phyloP scores from a whole-genome alignment of 805 yeast species.

The Candida namnaoensis region DNA sequence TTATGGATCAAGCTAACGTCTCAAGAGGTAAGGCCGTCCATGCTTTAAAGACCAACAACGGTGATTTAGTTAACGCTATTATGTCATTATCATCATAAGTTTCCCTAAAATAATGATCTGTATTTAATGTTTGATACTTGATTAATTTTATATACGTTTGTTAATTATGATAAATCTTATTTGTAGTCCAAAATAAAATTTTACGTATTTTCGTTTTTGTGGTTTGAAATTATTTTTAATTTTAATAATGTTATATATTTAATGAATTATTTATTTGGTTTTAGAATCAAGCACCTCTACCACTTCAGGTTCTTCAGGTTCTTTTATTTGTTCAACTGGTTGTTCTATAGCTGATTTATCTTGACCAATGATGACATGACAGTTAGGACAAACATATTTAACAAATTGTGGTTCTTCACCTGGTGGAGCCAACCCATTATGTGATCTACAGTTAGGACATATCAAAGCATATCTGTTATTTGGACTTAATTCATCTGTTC shows the following conservation, averaged over 20 bases:
- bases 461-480: constrained; percentile 63
- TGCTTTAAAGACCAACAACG: constrained; percentile 81
- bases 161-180: no score
- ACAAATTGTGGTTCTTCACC: constrained; percentile 43
- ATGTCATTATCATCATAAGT: constrained; percentile 52
- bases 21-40: constrained; percentile 86
- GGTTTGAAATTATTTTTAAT: no score
- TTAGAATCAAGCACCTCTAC: neutral
- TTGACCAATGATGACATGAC: constrained; percentile 36
- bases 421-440: constrained; percentile 80
- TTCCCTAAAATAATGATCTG: neutral
- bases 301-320: neutral
- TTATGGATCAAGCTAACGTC: constrained; percentile 86
- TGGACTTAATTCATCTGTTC: constrained; percentile 56
- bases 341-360: neutral
- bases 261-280: no score
- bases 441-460: constrained; percentile 54
- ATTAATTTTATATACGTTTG: no score
- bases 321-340: no score
- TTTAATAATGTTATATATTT: no score
- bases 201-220: no score
- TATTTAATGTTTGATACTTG: no score
- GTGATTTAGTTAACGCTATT: constrained; percentile 94
- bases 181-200: no score
- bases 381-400: constrained; percentile 54